Percentiles rank a stretch among this genome's conserved stretches.
Evolutionary conservation across 108 stramenopile genomes (phyloP).

Genomic region (Fragilaria radians): DNA sequence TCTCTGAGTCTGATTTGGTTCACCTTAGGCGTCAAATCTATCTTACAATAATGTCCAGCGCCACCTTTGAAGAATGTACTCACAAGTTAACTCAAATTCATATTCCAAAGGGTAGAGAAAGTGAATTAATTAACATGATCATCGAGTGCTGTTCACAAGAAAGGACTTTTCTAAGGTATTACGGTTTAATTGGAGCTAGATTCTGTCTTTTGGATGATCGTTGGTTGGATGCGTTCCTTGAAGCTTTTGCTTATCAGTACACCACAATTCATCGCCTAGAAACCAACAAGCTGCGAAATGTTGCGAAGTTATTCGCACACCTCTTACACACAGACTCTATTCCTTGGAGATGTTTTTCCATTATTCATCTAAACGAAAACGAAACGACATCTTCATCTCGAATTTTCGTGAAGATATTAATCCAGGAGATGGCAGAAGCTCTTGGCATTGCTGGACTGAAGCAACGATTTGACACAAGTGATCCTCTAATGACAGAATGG

Average conservation of each 20-base stretch:
- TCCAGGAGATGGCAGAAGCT: conserved; percentile 95
- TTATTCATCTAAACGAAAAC: conserved; percentile 91
- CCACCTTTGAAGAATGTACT: conserved; percentile 96
- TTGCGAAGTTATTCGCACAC: conserved; percentile 98
- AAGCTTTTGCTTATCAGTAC: conserved; percentile 82
- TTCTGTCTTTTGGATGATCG: conserved; percentile 88
- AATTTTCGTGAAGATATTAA: conserved; percentile 97
- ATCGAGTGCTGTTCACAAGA: conserved; percentile 98
- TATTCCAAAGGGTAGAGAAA: conserved; percentile 84
- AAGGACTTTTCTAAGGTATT: conserved; percentile 92
- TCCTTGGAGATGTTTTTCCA: conserved; percentile 91
- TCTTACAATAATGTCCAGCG: conserved; percentile 98
- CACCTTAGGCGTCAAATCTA: conserved; percentile 97
- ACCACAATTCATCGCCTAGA: conserved; percentile 94
- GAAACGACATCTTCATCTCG: conserved; percentile 95
- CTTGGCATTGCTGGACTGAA: conserved; percentile 90
- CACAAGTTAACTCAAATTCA: conserved; percentile 96
- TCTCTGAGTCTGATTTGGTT: conserved; percentile 90
- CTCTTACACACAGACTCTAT: conserved; percentile 93
- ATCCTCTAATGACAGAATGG: conserved; percentile 58
- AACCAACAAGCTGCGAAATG: conserved; percentile 98
- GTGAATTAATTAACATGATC: conserved; percentile 93
- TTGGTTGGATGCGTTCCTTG: conserved; percentile 87
- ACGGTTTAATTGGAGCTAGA: conserved; percentile 90
- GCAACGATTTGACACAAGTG: conserved; percentile 77